Base-by-base conservation (phyloP, 805 yeast genomes). In the Wickerhamomyces strasburgensis region DNA sequence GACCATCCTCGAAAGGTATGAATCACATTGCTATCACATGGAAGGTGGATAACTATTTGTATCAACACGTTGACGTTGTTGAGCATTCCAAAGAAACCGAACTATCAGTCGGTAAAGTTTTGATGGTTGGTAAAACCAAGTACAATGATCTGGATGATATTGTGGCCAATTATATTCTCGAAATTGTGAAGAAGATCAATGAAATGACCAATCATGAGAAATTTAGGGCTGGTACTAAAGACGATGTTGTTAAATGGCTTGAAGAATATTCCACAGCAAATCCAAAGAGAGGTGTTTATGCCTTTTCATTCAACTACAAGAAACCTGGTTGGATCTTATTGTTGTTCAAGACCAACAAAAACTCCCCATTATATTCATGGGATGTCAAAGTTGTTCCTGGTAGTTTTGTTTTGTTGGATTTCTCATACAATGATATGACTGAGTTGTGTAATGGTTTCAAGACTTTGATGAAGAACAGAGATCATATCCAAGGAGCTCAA, bases 391-490 rank as follows among this genome's bases (percentile, higher is more conserved):
- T 86, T n/a, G 80, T 84, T 37, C 88, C 93, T 19, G 81, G 80
- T 41, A 98, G 98, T 3, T 90, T 76, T 55, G 79, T 77, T 54
- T 67, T 93, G 56, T 80, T 78, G 57, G 80, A 80, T 13, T 85
- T 84, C 55, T 73, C 78, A 19, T 93, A 93, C 57, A 90, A 96
- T n/a, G 88, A 84, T 59, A 88, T 90, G 70, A 78, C 78, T 45
- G 75, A 82, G 40, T 71, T 93, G 52, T 84, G 96, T 66, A 93
- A 93, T 54, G 99, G 99, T 14, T 93, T 93, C 78, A 93, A 93
- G 68, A 83, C 80, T 13, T 45, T 70, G 37, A 47, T 70, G 42
- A 67, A 62, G 43, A 52, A 44, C 31, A 34, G 33, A 14, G 24
- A 19, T 29, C 16, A 24, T 26, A 27, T 15, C 21, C 7, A 21